Percentiles rank a stretch among this genome's conserved stretches.
Conservation (phyloP, 2,329 filamentous ascomycete species). For the Bipolaris sorokiniana region DNA sequence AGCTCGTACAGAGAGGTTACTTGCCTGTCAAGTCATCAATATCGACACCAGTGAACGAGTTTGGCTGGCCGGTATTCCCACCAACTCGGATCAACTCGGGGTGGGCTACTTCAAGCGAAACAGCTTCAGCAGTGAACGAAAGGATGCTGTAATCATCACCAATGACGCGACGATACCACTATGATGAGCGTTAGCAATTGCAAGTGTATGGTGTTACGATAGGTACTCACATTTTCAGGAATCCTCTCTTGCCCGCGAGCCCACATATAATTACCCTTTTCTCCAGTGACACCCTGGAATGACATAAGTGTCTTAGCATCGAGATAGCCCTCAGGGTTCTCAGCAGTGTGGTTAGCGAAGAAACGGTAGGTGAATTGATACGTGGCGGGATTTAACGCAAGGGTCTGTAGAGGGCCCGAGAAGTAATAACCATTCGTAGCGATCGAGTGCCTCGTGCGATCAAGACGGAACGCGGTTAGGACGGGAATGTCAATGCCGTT, state of each 20-base stretch:
- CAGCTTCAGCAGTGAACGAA: neutral
- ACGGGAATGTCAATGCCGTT: constrained; percentile 7
- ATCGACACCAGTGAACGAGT: constrained; percentile 27
- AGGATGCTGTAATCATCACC: constrained; percentile 19
- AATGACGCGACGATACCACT: constrained; percentile 18
- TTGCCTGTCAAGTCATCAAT: constrained; percentile 23
- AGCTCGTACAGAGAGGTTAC: neutral
- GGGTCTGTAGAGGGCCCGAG: constrained; percentile 25
- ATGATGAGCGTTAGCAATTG: constrained; percentile 14
- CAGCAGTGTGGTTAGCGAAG: constrained; percentile 30
- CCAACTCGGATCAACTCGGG: constrained; percentile 22
- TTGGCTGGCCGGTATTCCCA: constrained; percentile 28
- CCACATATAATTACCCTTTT: constrained; percentile 27
- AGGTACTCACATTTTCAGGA: constrained; percentile 27
- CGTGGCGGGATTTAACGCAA: constrained; percentile 21
- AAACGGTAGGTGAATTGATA: constrained; percentile 19
- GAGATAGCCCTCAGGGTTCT: constrained; percentile 28
- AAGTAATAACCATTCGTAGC: constrained; percentile 23
- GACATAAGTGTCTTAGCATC: constrained; percentile 25
- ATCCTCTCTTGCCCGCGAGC: constrained; percentile 28
- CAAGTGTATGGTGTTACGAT: neutral
- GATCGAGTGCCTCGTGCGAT: constrained; percentile 26
- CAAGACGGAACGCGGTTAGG: constrained; percentile 19
- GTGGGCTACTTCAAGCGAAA: constrained; percentile 19
- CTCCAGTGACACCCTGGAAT: constrained; percentile 28